Base-by-base conservation (phyloP, 805 yeast species). In the Candida sakaeoensis region DNA sequence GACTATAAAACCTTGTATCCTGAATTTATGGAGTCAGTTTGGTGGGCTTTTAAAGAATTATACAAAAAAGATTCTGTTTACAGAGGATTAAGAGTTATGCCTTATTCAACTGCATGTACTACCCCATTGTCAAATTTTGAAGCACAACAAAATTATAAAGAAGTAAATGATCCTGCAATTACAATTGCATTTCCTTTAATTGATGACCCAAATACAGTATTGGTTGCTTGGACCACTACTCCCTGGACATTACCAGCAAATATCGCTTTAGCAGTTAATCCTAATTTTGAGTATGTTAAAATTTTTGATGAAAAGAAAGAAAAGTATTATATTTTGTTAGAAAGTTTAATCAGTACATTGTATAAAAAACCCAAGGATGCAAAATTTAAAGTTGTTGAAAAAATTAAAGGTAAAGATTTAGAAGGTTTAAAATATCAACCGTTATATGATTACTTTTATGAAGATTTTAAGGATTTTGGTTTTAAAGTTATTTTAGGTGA, bases 181-280 rank as follows among this genome's bases (percentile, higher is more conserved):
- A 89, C 96, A 44, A 67, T 93, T 52, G 95, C 88, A 19, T 95
- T 93, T 75, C 85, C 86, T 47, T 70, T 86, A 41, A 68, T 75
- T 23, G 85, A 79, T 46, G 95, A 90, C 55, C 89, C 87, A 48
- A 79, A 84, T 55, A 86, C 95, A 39, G 71, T 77, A 49, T 72
- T 93, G 50, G 90, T 93, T 28, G 98, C 98, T 8, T 93, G 99
- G 99, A 93, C 99, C 33, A 93, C 99, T 45, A 93, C 99, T 18
- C 99, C 99, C 39, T 93, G 99, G 99, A 95, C 99, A 37, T 74
- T 93, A 58, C 99, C 99, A 30, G 85, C 96, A 21, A 91, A 93
- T 63, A 68, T 93, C 60, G 91, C 90, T 10, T 75, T 93, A 46
- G 90, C 95, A 57, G 98, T 93, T 33, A 78, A 93, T 69, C 95